Evolutionary conservation across 108 stramenopile species (phyloP).

Genomic region (Bacterosira constricta): DNA sequence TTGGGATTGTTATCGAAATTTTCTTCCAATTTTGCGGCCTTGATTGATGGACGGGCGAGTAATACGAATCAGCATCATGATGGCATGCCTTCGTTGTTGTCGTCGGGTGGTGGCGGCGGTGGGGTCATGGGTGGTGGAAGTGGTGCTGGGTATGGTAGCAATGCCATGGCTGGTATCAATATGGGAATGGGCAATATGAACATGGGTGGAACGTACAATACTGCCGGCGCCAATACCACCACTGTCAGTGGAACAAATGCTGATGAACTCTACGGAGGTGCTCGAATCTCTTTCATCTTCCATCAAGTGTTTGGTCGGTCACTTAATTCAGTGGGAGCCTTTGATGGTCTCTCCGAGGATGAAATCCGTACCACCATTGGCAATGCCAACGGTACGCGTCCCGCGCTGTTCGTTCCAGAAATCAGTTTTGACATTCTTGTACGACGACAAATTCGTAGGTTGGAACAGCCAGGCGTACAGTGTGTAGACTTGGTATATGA

Average conservation of each 20-base stretch:
- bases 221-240: neutral
- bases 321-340: slow-evolving; percentile 88
- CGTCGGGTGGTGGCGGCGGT: slow-evolving; percentile 5
- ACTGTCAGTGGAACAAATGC: slow-evolving; percentile 45
- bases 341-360: slow-evolving; percentile 94
- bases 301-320: slow-evolving; percentile 91
- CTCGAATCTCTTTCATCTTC: slow-evolving; percentile 94
- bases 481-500: slow-evolving; percentile 97
- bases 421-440: slow-evolving; percentile 96
- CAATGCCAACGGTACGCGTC: slow-evolving; percentile 95
- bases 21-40: slow-evolving; percentile 85
- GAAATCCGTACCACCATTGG: slow-evolving; percentile 97
- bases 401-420: slow-evolving; percentile 96
- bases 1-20: slow-evolving; percentile 92
- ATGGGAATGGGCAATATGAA: slow-evolving; percentile 40
- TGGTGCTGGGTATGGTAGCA: slow-evolving; percentile 21
- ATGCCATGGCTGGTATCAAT: slow-evolving; percentile 23
- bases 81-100: slow-evolving; percentile 32
- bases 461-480: slow-evolving; percentile 94
- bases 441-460: slow-evolving; percentile 87
- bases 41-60: slow-evolving; percentile 89
- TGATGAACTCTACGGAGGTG: slow-evolving; percentile 96
- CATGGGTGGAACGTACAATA: slow-evolving; percentile 18
- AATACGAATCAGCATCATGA: slow-evolving; percentile 44
- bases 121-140: neutral